Evolutionary conservation across 331 rosid species (phyloP).

Genomic region (Erythrophleum ivorense): DNA sequence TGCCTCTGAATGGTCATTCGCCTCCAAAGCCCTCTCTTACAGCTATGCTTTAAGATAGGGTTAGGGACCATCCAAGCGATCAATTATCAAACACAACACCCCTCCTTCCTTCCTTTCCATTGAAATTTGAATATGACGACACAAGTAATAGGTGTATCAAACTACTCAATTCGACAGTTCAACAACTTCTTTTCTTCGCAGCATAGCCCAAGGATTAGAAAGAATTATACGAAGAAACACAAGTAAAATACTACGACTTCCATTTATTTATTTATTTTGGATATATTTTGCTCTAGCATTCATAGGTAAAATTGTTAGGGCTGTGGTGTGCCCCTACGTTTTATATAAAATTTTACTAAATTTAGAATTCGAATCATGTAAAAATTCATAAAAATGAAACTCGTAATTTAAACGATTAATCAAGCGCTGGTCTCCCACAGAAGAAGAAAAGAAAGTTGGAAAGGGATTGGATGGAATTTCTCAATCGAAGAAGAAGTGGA

Average conservation of each 20-base stretch:
- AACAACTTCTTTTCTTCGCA: not conserved
- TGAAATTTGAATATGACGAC: slow-evolving; percentile 38
- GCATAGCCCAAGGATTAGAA: slow-evolving; percentile 36
- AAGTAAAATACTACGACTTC: too few species aligned
- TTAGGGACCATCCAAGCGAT: slow-evolving; percentile 39
- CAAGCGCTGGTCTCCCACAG: not conserved
- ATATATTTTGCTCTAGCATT: too few species aligned
- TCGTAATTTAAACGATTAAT: too few species aligned
- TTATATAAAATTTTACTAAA: too few species aligned
- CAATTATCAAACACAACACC: slow-evolving; percentile 13
- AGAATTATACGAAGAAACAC: not conserved
- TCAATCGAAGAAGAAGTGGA: slow-evolving; percentile 23
- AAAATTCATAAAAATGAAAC: too few species aligned
- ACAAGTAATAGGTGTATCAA: slow-evolving; percentile 4
- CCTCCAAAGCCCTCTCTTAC: not conserved
- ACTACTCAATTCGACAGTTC: not conserved
- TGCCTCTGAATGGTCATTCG: not conserved
- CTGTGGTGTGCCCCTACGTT: too few species aligned
- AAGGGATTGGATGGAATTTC: slow-evolving; percentile 37
- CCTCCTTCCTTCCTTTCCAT: slow-evolving; percentile 2
- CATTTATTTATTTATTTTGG: too few species aligned
- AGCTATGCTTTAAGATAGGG: not conserved
- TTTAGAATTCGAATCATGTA: too few species aligned
- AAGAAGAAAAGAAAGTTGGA: not conserved
- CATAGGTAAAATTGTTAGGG: too few species aligned